phyloP scores from a whole-genome alignment of 441 rosid genomes.

The Geranium incanum region DNA sequence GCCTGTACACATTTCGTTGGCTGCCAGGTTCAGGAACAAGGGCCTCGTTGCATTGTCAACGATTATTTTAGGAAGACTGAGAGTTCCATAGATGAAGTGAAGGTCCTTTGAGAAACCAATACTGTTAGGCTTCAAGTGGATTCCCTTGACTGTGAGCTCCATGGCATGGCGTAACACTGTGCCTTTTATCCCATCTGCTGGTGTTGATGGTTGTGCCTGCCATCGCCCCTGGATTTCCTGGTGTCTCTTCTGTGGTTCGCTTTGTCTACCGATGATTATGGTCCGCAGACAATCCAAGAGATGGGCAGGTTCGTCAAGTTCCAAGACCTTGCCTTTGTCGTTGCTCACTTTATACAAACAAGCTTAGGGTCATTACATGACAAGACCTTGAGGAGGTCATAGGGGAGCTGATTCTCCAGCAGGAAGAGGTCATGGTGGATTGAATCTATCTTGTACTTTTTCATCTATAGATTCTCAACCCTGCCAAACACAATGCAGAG shows the following conservation, averaged over 20 bases:
- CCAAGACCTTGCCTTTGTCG: neutral
- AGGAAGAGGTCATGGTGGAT: slow-evolving; percentile 14
- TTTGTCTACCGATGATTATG: neutral
- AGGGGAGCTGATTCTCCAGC: slow-evolving; percentile 23
- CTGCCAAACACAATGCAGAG: neutral
- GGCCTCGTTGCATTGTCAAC: neutral
- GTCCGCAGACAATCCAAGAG: slow-evolving; percentile 11
- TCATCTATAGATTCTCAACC: neutral
- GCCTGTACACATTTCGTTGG: neutral
- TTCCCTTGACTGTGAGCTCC: slow-evolving; percentile 17
- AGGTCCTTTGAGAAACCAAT: slow-evolving; percentile 10
- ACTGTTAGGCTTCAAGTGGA: neutral
- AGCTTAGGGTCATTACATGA: neutral
- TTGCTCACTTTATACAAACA: neutral
- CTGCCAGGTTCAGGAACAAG: neutral
- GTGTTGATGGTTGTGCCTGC: neutral
- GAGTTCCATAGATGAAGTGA: neutral
- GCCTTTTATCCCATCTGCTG: neutral
- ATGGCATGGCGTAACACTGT: slow-evolving; percentile 5
- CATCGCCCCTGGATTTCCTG: neutral
- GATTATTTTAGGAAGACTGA: neutral
- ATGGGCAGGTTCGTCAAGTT: neutral
- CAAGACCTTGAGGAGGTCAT: slow-evolving; percentile 10
- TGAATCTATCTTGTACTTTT: slow-evolving; percentile 9
- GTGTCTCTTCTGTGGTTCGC: neutral